Percentiles rank a stretch among this genome's conserved stretches.
phyloP scores from a whole-genome alignment of 2,329 filamentous ascomycete genomes.

The Paraphoma chrysanthemicola region DNA sequence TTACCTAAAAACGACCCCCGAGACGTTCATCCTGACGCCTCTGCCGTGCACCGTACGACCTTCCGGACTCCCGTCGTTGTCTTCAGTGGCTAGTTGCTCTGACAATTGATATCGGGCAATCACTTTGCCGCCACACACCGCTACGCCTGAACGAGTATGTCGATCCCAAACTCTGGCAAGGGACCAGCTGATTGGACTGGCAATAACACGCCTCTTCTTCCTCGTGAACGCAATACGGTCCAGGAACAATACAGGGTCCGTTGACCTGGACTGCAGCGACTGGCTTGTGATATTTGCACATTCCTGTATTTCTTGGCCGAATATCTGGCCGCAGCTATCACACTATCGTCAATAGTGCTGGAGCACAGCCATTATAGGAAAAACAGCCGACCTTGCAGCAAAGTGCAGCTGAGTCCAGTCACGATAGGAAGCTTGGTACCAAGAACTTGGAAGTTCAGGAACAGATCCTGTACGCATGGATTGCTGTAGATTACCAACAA shows the following conservation, averaged over 20 bases:
- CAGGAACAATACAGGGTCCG: neutral
- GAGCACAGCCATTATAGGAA: neutral
- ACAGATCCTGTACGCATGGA: too few relatives aligned
- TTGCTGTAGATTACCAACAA: neutral
- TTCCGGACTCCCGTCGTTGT: neutral
- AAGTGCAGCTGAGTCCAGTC: too few relatives aligned
- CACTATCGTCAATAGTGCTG: neutral
- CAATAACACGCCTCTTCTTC: neutral
- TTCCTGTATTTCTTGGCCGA: neutral
- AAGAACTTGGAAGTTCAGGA: too few relatives aligned
- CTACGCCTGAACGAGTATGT: neutral
- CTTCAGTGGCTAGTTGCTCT: neutral
- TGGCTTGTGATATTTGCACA: neutral
- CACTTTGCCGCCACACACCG: neutral
- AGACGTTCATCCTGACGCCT: neutral
- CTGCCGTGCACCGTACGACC: neutral
- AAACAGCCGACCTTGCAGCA: neutral
- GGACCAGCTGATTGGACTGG: neutral
- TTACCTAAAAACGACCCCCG: neutral
- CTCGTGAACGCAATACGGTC: neutral
- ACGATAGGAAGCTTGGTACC: too few relatives aligned
- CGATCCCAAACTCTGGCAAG: neutral
- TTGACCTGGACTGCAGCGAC: neutral
- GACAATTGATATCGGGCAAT: neutral
- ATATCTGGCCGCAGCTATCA: constrained; percentile 1